A percentile compares a stretch with the other conserved stretches of the same genome.
Conservation (phyloP, 257 asterid genomes). For the Striga asiatica region DNA sequence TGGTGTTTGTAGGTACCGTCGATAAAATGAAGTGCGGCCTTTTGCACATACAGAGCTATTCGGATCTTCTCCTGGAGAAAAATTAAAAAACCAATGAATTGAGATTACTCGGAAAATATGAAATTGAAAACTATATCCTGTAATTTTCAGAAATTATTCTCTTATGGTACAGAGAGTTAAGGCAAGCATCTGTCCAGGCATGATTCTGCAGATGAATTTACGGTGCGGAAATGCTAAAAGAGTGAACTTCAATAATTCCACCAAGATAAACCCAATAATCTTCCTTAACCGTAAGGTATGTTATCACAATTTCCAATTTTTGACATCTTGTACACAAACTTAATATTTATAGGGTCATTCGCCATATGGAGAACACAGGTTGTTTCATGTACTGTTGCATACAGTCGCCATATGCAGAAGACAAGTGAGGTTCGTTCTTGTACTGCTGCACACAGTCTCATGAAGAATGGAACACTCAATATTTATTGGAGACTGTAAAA, state of each 20-base stretch:
- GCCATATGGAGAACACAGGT: neutral
- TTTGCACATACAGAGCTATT: slow-evolving; percentile 60
- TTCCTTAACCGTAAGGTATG: neutral
- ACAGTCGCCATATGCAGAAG: too few species aligned
- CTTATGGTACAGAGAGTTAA: neutral
- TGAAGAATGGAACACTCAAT: too few species aligned
- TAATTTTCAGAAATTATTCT: neutral
- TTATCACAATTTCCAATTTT: neutral
- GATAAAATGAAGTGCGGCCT: slow-evolving; percentile 66
- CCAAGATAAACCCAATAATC: too few species aligned
- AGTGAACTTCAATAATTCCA: neutral
- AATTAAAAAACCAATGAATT: neutral
- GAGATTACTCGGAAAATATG: neutral
- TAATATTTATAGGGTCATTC: neutral
- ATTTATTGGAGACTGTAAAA: too few species aligned
- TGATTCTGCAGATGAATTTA: neutral
- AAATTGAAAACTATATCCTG: neutral
- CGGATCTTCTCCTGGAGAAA: slow-evolving; percentile 60
- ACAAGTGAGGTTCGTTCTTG: too few species aligned
- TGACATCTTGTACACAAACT: neutral
- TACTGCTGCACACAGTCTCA: too few species aligned
- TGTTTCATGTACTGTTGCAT: too few species aligned
- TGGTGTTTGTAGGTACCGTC: slow-evolving; percentile 34
- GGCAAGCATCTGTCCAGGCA: neutral
- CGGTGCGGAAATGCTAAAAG: neutral